Percentiles rank a stretch among this genome's conserved stretches.
Evolutionary conservation across 129 eudicot species (phyloP).

Genomic region (Lactuca sativa): DNA sequence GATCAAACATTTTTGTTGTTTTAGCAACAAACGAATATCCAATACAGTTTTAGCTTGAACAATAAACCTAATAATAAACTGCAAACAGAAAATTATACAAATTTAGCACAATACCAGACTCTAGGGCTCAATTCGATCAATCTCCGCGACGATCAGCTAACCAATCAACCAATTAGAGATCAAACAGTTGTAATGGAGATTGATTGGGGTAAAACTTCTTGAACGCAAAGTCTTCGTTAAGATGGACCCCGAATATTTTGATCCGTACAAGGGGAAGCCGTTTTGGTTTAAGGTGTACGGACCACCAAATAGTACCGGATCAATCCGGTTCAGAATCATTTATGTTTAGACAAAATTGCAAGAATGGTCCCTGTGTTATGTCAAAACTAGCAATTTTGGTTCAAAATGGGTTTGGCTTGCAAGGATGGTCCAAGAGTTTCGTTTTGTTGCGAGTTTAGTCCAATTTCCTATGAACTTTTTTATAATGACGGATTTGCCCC

Average conservation of each 20-base stretch:
- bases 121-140: slow-evolving; percentile 27
- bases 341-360: too few relatives aligned
- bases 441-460: too few relatives aligned
- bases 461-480: too few relatives aligned
- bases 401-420: too few relatives aligned
- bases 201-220: not conserved
- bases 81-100: not conserved
- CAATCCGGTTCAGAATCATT: too few relatives aligned
- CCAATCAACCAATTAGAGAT: slow-evolving; percentile 5
- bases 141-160: slow-evolving; percentile 14
- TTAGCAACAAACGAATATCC: not conserved
- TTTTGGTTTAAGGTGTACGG: not conserved
- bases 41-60: slow-evolving; percentile 4
- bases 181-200: slow-evolving; percentile 9
- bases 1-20: not conserved
- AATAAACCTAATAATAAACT: not conserved
- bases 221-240: not conserved
- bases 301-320: not conserved
- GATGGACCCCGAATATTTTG: slow-evolving; percentile 6
- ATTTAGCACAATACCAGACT: slow-evolving; percentile 16
- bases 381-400: too few relatives aligned
- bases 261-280: not conserved
- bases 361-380: too few relatives aligned
- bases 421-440: too few relatives aligned
- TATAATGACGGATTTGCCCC: too few relatives aligned